Evolutionary conservation across 306 rosid genomes (phyloP).

Genomic region (Vigna radiata): DNA sequence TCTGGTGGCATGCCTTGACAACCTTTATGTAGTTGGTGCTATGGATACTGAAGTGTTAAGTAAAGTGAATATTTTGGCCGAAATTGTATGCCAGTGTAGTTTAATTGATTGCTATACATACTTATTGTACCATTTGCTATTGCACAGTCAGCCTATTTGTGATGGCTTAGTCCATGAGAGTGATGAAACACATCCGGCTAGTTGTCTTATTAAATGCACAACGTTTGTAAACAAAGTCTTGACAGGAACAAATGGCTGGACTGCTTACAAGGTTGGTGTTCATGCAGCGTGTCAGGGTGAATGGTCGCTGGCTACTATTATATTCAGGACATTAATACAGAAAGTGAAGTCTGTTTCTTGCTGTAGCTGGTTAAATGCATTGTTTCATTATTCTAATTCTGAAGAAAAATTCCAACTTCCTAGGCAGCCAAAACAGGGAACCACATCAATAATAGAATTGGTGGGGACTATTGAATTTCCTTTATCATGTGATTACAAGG

Average conservation of each 20-base stretch:
- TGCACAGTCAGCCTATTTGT: slow-evolving; percentile 56
- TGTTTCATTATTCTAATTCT: slow-evolving; percentile 57
- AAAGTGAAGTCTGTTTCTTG: slow-evolving; percentile 33
- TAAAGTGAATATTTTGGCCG: slow-evolving; percentile 19
- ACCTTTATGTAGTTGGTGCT: slow-evolving; percentile 47
- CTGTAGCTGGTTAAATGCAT: slow-evolving; percentile 33
- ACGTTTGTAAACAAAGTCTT: not conserved
- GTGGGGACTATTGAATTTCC: slow-evolving; percentile 44
- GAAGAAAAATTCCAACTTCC: slow-evolving; percentile 55
- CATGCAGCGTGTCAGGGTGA: slow-evolving; percentile 32
- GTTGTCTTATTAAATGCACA: slow-evolving; percentile 6
- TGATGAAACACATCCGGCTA: slow-evolving; percentile 21
- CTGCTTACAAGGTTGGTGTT: slow-evolving; percentile 30
- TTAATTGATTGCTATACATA: slow-evolving; percentile 52
- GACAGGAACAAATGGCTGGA: slow-evolving; percentile 33
- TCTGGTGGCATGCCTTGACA: slow-evolving; percentile 54
- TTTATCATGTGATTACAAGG: slow-evolving; percentile 28
- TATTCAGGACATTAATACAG: slow-evolving; percentile 9
- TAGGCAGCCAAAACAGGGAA: slow-evolving; percentile 45
- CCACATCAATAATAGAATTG: slow-evolving; percentile 43
- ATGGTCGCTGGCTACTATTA: slow-evolving; percentile 19
- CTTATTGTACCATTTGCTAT: slow-evolving; percentile 53
- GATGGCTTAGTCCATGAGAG: slow-evolving; percentile 46
- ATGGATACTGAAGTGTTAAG: slow-evolving; percentile 40
- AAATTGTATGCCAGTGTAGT: slow-evolving; percentile 54